A percentile compares a stretch with the other conserved stretches of the same genome.
These are phyloP conservation scores for Lipomyces spencermartinsiae DNA, from an alignment of 805 yeast species.

Conservation along the genomic window DNA sequence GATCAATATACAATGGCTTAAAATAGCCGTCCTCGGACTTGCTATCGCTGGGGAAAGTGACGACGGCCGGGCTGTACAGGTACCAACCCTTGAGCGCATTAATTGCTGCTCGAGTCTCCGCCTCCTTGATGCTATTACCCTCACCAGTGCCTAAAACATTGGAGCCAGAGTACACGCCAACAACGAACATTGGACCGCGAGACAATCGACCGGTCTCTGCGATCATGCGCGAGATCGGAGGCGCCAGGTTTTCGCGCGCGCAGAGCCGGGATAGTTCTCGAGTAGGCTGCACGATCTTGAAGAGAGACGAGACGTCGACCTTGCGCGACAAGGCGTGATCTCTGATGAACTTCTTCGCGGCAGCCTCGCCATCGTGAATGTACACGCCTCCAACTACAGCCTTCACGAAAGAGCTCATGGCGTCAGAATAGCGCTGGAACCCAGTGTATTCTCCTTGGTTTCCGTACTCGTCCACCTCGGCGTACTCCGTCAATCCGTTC, in stretches of 20 bases:
- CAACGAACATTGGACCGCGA: constrained; percentile 82
- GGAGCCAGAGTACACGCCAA: constrained; percentile 86
- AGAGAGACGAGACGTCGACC: constrained; percentile 72
- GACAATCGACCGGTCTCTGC: constrained; percentile 94
- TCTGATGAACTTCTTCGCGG: constrained; percentile 70
- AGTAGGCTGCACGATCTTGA: constrained; percentile 83
- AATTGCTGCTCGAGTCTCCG: constrained; percentile 89
- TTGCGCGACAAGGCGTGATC: constrained; percentile 83
- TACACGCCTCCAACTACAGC: constrained; percentile 83
- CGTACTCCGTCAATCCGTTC: constrained; percentile 52
- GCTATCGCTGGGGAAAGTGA: constrained; percentile 66
- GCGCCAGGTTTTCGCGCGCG: constrained; percentile 71
- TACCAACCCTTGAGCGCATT: constrained; percentile 91
- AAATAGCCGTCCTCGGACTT: constrained; percentile 28
- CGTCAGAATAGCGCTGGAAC: constrained; percentile 40
- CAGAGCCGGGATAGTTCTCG: constrained; percentile 80
- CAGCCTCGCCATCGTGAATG: constrained; percentile 70
- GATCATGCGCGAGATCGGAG: constrained; percentile 79
- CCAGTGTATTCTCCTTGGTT: constrained; percentile 22
- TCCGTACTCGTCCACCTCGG: constrained; percentile 50
- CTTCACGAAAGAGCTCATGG: constrained; percentile 73
- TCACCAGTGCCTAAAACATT: constrained; percentile 91
- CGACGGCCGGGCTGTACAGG: constrained; percentile 79
- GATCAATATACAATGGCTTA: constrained; percentile 42
- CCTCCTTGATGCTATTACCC: constrained; percentile 88